Percentiles rank a stretch among this genome's conserved stretches.
Evolutionary conservation across 345 rosid genomes (phyloP).

Genomic region (Pugionium dolabratum): DNA sequence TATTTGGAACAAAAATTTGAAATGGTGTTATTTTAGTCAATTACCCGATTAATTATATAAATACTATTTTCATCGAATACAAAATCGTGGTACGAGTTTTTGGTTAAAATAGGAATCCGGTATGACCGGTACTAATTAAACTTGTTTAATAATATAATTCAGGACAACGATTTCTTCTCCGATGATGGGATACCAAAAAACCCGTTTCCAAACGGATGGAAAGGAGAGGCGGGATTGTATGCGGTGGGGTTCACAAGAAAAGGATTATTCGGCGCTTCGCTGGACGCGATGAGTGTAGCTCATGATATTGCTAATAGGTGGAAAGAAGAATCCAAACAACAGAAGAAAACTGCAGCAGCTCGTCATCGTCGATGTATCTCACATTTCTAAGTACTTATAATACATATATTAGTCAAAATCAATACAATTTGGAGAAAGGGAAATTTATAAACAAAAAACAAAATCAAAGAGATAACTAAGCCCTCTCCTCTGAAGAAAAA

Average conservation of each 20-base stretch:
- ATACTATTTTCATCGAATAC: constrained; percentile 5
- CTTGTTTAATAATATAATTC: no score
- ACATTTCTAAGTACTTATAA: constrained; percentile 41
- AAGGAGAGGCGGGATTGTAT: constrained; percentile 69
- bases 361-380: constrained; percentile 81
- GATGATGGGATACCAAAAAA: constrained; percentile 54
- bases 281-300: constrained; percentile 64
- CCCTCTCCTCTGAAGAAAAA: constrained; percentile 39
- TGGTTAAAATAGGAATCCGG: background rate
- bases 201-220: constrained; percentile 81
- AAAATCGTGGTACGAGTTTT: no score
- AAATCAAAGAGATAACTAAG: constrained; percentile 13
- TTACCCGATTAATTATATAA: background rate
- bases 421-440: constrained; percentile 26
- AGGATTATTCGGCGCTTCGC: constrained; percentile 78
- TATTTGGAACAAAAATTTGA: no score
- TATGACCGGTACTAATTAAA: no score
- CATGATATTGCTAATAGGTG: constrained; percentile 62
- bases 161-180: no score
- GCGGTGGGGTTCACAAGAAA: constrained; percentile 84
- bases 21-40: no score
- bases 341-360: constrained; percentile 45
- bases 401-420: constrained; percentile 10
- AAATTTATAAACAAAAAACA: background rate
- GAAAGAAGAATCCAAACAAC: constrained; percentile 74